Conservation (phyloP, 768 basidiomycete genomes). For the Pisolithus sp. region DNA sequence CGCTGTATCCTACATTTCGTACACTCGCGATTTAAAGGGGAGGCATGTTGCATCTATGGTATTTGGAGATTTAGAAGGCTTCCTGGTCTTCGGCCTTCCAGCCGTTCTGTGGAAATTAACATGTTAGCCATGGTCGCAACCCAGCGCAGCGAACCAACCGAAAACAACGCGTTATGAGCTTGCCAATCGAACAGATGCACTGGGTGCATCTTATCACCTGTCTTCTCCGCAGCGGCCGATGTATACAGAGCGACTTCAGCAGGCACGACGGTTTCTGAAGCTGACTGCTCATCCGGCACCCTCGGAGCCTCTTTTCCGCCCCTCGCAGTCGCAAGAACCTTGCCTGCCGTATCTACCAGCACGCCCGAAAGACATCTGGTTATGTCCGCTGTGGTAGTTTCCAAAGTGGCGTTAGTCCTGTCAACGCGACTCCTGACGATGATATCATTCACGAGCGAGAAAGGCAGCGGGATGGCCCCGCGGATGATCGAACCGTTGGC, state of each 20-base stretch:
- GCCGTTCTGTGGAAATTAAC: too few relatives aligned
- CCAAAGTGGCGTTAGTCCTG: slow-evolving; percentile 5
- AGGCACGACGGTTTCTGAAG: slow-evolving; percentile 11
- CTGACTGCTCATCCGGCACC: slow-evolving; percentile 1
- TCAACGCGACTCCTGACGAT: slow-evolving; percentile 8
- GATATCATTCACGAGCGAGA: slow-evolving; percentile 16
- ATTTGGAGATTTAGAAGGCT: too few relatives aligned
- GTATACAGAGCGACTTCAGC: slow-evolving; percentile 18
- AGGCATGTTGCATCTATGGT: too few relatives aligned
- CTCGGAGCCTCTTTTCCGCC: neutral
- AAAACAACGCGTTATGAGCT: slow-evolving; percentile 14
- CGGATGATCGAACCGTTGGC: slow-evolving; percentile 11
- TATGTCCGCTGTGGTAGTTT: slow-evolving; percentile 9
- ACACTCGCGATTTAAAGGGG: too few relatives aligned
- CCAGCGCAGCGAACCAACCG: slow-evolving; percentile 7
- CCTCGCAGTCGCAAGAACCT: slow-evolving; percentile 12
- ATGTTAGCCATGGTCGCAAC: neutral
- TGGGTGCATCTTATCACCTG: slow-evolving; percentile 9
- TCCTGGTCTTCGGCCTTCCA: too few relatives aligned
- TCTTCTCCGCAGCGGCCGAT: slow-evolving; percentile 15
- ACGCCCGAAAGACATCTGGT: slow-evolving; percentile 8
- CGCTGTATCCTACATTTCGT: too few relatives aligned
- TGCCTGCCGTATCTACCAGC: slow-evolving; percentile 13
- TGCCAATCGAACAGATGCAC: slow-evolving; percentile 18
- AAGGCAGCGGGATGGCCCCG: slow-evolving; percentile 20